A percentile compares a stretch with the other conserved stretches of the same genome.
phyloP scores from a whole-genome alignment of 495 filamentous ascomycete genomes.

The Daldinia grandis region DNA sequence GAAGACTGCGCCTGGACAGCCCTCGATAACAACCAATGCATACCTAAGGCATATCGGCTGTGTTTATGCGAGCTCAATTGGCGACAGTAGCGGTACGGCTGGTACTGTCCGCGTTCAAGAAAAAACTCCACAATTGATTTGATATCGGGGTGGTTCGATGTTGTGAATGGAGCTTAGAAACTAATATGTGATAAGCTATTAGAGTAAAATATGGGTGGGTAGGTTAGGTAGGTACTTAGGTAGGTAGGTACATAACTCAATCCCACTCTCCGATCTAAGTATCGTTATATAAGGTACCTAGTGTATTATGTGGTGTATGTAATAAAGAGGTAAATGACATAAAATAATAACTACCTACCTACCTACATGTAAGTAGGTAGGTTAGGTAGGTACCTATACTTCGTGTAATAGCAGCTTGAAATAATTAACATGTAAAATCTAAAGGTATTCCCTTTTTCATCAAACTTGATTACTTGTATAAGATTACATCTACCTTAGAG shows the following conservation, averaged over 20 bases:
- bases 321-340: too few relatives aligned
- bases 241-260: background rate
- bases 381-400: too few relatives aligned
- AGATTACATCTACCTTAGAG: too few relatives aligned
- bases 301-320: too few relatives aligned
- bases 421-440: too few relatives aligned
- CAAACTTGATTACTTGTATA: too few relatives aligned
- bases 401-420: too few relatives aligned
- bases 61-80: constrained; percentile 15
- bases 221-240: background rate
- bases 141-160: constrained; percentile 28
- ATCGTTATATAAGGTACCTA: too few relatives aligned
- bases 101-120: background rate
- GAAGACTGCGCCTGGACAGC: constrained; percentile 65
- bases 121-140: constrained; percentile 25
- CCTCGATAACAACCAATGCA: constrained; percentile 78
- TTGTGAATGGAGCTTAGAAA: constrained; percentile 10
- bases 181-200: background rate
- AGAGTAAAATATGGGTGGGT: background rate
- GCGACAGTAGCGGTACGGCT: background rate
- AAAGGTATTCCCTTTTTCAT: too few relatives aligned
- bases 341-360: too few relatives aligned
- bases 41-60: constrained; percentile 55
- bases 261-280: background rate
- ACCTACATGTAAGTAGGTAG: too few relatives aligned